phyloP scores from a whole-genome alignment of 108 stramenopile species.

The Cyclotella cryptica region DNA sequence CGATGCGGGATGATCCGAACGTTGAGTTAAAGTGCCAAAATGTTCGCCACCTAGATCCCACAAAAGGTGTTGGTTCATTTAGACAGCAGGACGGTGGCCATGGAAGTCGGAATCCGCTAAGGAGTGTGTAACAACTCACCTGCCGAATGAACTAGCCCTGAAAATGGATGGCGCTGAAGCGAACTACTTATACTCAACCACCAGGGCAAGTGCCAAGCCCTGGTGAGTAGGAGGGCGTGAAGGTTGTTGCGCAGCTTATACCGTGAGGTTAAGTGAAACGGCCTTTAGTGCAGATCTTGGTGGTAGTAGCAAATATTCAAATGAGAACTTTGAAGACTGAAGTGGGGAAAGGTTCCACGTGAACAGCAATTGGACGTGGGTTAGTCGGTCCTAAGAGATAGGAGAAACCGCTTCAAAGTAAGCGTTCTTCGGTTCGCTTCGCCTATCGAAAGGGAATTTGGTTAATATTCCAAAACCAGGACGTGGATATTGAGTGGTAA shows the following conservation, averaged over 20 bases:
- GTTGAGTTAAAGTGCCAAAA: conserved; percentile 96
- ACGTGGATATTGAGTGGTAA: too few relatives aligned
- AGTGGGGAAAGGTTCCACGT: too few relatives aligned
- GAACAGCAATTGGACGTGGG: too few relatives aligned
- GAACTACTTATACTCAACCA: conserved; percentile 91
- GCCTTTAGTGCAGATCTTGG: conserved; percentile 97
- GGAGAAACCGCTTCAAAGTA: too few relatives aligned
- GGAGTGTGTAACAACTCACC: conserved; percentile 92
- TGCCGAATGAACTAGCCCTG: conserved; percentile 93
- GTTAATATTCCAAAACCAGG: too few relatives aligned
- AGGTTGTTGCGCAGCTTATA: conserved; percentile 88
- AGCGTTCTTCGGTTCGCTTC: too few relatives aligned
- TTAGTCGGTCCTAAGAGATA: too few relatives aligned
- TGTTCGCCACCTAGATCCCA: conserved; percentile 97
- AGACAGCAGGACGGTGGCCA: conserved; percentile 98
- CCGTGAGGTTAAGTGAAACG: conserved; percentile 93
- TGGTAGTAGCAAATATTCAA: conserved; percentile 98
- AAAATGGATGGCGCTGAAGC: conserved; percentile 99
- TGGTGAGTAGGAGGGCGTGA: conserved; percentile 95
- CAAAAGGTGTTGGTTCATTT: conserved; percentile 98
- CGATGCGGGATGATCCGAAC: conserved; percentile 98
- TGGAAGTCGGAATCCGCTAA: conserved; percentile 96
- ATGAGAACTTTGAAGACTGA: conserved; percentile 94
- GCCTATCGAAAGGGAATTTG: too few relatives aligned
- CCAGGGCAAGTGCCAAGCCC: conserved; percentile 68